Evolutionary conservation across 768 basidiomycete genomes (phyloP).

Genomic region (Filobasidium wieringae): DNA sequence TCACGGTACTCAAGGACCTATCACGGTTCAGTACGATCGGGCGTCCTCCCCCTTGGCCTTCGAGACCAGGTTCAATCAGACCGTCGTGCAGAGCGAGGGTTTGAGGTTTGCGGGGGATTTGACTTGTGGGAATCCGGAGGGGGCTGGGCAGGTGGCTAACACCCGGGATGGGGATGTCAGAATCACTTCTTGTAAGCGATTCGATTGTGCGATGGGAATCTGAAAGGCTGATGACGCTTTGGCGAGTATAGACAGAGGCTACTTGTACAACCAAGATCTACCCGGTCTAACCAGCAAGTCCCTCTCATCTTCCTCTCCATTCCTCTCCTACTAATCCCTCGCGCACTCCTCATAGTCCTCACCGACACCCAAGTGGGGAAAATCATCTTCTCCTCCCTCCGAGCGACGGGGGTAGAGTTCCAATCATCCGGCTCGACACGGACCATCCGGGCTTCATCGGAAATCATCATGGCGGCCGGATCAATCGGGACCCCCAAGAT

Average conservation of each 20-base stretch:
- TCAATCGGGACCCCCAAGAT: constrained; percentile 28
- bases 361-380: constrained; percentile 24
- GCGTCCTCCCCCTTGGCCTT: constrained; percentile 16
- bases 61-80: constrained; percentile 25
- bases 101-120: constrained; percentile 12
- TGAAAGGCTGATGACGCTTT: neutral
- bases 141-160: constrained; percentile 25
- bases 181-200: constrained; percentile 25
- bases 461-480: constrained; percentile 33
- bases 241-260: constrained; percentile 22
- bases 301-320: neutral
- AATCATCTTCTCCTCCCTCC: constrained; percentile 21
- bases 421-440: constrained; percentile 18
- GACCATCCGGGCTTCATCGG: constrained; percentile 24
- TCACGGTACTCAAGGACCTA: constrained; percentile 26
- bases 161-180: constrained; percentile 22
- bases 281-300: constrained; percentile 24
- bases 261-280: constrained; percentile 19
- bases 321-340: neutral
- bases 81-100: neutral
- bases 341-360: constrained; percentile 13
- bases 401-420: constrained; percentile 30
- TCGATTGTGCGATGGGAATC: neutral
- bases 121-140: constrained; percentile 28
- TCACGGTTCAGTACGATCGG: constrained; percentile 26